Conservation (phyloP, 2,329 filamentous ascomycete genomes). For the Aspergillus hortae region DNA sequence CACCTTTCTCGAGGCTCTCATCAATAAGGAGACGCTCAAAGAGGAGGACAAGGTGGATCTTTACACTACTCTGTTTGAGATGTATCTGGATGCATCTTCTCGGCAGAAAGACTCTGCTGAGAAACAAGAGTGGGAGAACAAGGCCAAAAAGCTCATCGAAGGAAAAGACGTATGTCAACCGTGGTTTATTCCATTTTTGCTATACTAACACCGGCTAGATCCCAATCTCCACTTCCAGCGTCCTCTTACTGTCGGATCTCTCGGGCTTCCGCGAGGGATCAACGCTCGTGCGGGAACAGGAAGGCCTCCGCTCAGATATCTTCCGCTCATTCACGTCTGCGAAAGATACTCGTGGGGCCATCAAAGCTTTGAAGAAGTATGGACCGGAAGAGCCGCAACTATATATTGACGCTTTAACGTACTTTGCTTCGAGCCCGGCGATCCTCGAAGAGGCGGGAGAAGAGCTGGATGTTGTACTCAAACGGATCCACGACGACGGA, state of each 20-base stretch:
- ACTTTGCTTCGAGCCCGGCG: conserved; percentile 80
- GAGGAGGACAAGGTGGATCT: conserved; percentile 77
- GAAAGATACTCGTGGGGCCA: conserved; percentile 84
- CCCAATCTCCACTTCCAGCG: conserved; percentile 90
- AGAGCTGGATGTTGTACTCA: conserved; percentile 75
- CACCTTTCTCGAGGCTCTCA: conserved; percentile 82
- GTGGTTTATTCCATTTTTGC: background rate
- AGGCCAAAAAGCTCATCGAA: conserved; percentile 85
- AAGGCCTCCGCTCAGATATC: conserved; percentile 88
- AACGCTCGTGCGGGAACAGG: conserved; percentile 87
- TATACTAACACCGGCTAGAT: conserved; percentile 36
- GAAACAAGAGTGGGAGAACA: conserved; percentile 79
- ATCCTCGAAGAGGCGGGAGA: conserved; percentile 84
- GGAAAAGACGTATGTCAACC: conserved; percentile 59
- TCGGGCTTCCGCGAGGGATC: conserved; percentile 88
- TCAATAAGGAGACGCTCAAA: conserved; percentile 67
- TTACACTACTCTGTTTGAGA: conserved; percentile 94
- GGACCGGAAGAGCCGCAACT: conserved; percentile 86
- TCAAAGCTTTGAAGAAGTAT: conserved; percentile 87
- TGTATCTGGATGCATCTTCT: conserved; percentile 89
- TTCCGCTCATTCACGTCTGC: conserved; percentile 94
- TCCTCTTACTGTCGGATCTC: conserved; percentile 86
- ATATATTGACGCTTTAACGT: conserved; percentile 87
- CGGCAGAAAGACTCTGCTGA: conserved; percentile 64
- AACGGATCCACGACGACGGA: conserved; percentile 82